Percentiles rank a stretch among this genome's conserved stretches.
Evolutionary conservation across 129 eudicot genomes (phyloP).

Genomic region (Chrysanthemum makinoi): DNA sequence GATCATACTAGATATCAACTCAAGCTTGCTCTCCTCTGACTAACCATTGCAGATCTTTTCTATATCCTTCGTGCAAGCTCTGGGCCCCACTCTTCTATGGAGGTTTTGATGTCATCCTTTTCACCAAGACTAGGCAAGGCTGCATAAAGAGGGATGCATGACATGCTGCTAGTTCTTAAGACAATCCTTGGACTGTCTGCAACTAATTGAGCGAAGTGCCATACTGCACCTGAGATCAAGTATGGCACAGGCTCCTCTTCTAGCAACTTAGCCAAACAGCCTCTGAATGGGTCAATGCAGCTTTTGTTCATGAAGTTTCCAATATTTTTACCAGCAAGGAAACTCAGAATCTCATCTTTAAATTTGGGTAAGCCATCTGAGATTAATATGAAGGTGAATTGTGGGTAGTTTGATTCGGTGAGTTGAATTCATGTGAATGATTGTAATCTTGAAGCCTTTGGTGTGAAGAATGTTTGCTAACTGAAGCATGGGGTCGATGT

Average conservation of each 20-base stretch:
- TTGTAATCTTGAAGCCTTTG: conserved; percentile 20
- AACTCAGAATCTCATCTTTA: conserved; percentile 1
- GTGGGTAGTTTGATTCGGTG: conserved; percentile 30
- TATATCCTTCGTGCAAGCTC: conserved; percentile 38
- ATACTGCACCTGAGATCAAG: conserved; percentile 21
- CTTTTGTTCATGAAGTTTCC: conserved; percentile 21
- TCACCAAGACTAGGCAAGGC: conserved; percentile 18
- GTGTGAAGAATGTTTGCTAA: conserved; percentile 23
- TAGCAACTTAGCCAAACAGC: conserved; percentile 17
- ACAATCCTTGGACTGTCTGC: conserved; percentile 28
- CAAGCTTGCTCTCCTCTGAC: conserved; percentile 14
- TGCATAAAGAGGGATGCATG: conserved; percentile 29
- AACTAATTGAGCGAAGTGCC: conserved; percentile 25
- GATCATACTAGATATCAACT: conserved; percentile 29
- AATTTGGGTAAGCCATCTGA: conserved; percentile 11
- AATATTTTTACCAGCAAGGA: neutral
- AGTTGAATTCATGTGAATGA: conserved; percentile 26
- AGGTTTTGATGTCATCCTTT: conserved; percentile 28
- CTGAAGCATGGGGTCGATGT: conserved; percentile 29
- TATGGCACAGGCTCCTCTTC: conserved; percentile 15
- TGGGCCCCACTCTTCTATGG: conserved; percentile 1
- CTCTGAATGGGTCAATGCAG: conserved; percentile 15
- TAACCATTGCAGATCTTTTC: conserved; percentile 12
- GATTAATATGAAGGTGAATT: conserved; percentile 25
- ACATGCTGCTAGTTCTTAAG: conserved; percentile 33